These are phyloP conservation scores for Pleurotus salmoneostramineus DNA, from an alignment of 768 basidiomycete genomes.

Conservation along the genomic window DNA sequence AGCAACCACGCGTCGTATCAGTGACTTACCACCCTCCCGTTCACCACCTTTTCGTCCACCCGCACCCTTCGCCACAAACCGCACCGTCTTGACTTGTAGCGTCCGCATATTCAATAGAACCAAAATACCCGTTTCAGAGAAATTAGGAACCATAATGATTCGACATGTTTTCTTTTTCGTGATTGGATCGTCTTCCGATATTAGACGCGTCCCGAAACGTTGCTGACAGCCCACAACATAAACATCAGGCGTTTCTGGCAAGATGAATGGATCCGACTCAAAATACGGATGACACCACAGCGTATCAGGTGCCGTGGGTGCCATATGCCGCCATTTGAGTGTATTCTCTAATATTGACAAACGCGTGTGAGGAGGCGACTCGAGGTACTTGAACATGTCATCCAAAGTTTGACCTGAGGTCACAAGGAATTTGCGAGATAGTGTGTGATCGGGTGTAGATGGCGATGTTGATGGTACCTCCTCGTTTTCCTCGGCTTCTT, in stretches of 20 bases:
- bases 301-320: constrained; percentile 98
- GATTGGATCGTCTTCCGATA: constrained; percentile 26
- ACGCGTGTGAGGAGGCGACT: constrained; percentile 64
- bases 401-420: constrained; percentile 92
- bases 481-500: constrained; percentile 13
- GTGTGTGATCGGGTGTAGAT: constrained; percentile 12
- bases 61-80: constrained; percentile 51
- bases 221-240: constrained; percentile 94
- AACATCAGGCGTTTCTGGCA: constrained; percentile 81
- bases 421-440: constrained; percentile 64
- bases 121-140: constrained; percentile 72
- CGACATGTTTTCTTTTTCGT: constrained; percentile 44
- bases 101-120: constrained; percentile 79
- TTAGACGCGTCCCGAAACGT: constrained; percentile 70
- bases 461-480: constrained; percentile 9
- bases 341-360: constrained; percentile 75
- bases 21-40: not conserved
- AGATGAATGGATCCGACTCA: constrained; percentile 82
- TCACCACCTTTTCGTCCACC: constrained; percentile 19
- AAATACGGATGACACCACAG: constrained; percentile 98
- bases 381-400: constrained; percentile 93
- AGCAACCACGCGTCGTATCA: not conserved
- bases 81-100: constrained; percentile 61
- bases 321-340: constrained; percentile 91
- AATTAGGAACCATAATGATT: constrained; percentile 78